phyloP scores from a whole-genome alignment of 2,329 filamentous ascomycete species.

The Aureobasidium mangrovei region DNA sequence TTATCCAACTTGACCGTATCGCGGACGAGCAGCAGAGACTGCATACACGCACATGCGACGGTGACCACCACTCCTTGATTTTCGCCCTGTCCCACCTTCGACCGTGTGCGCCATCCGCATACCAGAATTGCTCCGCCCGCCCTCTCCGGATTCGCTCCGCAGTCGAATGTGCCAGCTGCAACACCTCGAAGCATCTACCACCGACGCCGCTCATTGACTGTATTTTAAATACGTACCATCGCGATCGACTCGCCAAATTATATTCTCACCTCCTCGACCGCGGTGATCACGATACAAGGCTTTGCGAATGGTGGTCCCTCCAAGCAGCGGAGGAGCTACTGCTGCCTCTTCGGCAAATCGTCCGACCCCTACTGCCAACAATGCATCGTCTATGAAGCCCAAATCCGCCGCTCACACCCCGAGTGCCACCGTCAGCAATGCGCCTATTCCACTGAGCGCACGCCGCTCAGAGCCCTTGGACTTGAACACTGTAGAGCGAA shows the following conservation, averaged over 20 bases:
- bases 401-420: slow-evolving; percentile 12
- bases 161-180: slow-evolving; percentile 10
- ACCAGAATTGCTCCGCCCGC: slow-evolving; percentile 6
- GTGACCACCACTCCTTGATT: background rate
- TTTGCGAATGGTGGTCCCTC: slow-evolving; percentile 24
- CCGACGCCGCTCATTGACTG: background rate
- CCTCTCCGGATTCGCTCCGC: slow-evolving; percentile 10
- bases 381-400: background rate
- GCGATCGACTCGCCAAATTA: background rate
- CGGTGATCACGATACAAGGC: background rate
- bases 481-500: slow-evolving; percentile 80
- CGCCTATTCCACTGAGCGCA: slow-evolving; percentile 52
- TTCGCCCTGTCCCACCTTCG: background rate
- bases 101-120: background rate
- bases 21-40: background rate
- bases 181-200: background rate
- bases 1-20: background rate
- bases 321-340: slow-evolving; percentile 19
- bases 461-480: slow-evolving; percentile 64
- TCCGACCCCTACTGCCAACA: slow-evolving; percentile 1
- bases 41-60: background rate
- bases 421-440: slow-evolving; percentile 24
- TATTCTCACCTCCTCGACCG: background rate
- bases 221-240: background rate
- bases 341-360: slow-evolving; percentile 13